Evolutionary conservation across 805 yeast genomes (phyloP).

Genomic region (Wickerhamiella vanderwaltii): DNA sequence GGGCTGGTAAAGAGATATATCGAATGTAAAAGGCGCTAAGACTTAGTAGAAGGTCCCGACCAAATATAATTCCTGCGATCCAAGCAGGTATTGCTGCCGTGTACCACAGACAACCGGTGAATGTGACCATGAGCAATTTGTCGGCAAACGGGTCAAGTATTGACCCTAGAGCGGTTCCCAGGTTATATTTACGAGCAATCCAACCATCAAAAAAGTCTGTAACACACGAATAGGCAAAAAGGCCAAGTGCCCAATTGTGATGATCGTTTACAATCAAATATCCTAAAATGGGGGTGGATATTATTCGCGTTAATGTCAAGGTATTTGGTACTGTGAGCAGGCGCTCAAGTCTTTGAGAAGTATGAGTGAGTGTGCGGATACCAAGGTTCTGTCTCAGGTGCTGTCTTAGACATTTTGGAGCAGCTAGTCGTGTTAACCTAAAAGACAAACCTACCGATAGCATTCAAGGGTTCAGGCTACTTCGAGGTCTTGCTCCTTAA

Average conservation of each 20-base stretch:
- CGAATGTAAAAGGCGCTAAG: constrained; percentile 61
- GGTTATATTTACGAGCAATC: constrained; percentile 69
- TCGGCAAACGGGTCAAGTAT: constrained; percentile 94
- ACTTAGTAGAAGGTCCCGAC: constrained; percentile 68
- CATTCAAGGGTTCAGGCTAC: too few relatives aligned
- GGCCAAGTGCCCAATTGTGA: constrained; percentile 48
- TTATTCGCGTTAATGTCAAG: constrained; percentile 68
- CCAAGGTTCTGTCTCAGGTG: too few relatives aligned
- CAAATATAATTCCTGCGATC: constrained; percentile 55
- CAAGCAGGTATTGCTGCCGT: constrained; percentile 52
- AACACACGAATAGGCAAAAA: constrained; percentile 74
- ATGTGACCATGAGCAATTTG: constrained; percentile 73
- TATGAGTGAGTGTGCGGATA: too few relatives aligned
- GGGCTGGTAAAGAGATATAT: constrained; percentile 59
- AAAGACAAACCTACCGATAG: too few relatives aligned
- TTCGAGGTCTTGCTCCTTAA: too few relatives aligned
- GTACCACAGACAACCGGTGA: constrained; percentile 66
- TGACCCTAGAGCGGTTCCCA: constrained; percentile 75
- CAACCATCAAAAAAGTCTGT: constrained; percentile 90
- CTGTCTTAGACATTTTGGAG: too few relatives aligned
- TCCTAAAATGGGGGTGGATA: constrained; percentile 76
- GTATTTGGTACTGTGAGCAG: constrained; percentile 78
- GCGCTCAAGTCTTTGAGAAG: too few relatives aligned
- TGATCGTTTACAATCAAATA: constrained; percentile 57
- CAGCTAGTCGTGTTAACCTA: too few relatives aligned